Base-by-base conservation (phyloP, 345 rosid genomes). In the Eucalyptus paniculata region DNA sequence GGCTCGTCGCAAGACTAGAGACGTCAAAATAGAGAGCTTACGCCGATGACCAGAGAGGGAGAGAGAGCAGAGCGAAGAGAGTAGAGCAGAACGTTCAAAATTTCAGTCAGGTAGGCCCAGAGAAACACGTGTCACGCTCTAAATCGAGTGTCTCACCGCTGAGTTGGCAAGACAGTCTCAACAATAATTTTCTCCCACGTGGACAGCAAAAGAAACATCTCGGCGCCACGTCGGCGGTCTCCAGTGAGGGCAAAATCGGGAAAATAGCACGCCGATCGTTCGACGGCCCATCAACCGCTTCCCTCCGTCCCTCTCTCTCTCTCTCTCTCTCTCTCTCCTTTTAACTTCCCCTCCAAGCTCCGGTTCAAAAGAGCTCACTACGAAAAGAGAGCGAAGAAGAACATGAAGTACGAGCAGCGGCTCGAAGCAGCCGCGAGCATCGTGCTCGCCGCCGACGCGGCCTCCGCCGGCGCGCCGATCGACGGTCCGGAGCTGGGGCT, bases 391-490 rank as follows among this genome's bases (percentile, higher is more conserved):
- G 47, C 85, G 54, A 26, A 15, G 54, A 26, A 15, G 40, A 72
- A 50, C 86, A 95, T 97, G 99, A 92, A 92, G 89, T 96, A 95
- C 92, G 92, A 93, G 93, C 95, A 90, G 93, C 92, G 98, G 90
- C 92, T 96, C 11, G 90, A 85, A 88, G 93, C 96, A 12, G 97
- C 97, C 85, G 95, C 97, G 34, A 89, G 90, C 50, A 89, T 93
- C 67, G 89, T 94, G 28, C 92, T 95, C 56, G 93, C 91, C 7
- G 89, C 91, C 4, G 96, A 95, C 80, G 89, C 89, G 1, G 87
- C 90, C 44, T 9, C 47, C 53, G 91, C 9, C 5, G 89, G 91
- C 28, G 26, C 62, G 72, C 88, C 91, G 83, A 87, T 91, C 19
- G 87, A 92, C 90, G 88, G 89, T 58, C 88, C 91, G 47, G 94